These are phyloP conservation scores for Cymbopogon citratus DNA, from an alignment of 176 grass and related monocot genomes.

Conservation along the genomic window DNA sequence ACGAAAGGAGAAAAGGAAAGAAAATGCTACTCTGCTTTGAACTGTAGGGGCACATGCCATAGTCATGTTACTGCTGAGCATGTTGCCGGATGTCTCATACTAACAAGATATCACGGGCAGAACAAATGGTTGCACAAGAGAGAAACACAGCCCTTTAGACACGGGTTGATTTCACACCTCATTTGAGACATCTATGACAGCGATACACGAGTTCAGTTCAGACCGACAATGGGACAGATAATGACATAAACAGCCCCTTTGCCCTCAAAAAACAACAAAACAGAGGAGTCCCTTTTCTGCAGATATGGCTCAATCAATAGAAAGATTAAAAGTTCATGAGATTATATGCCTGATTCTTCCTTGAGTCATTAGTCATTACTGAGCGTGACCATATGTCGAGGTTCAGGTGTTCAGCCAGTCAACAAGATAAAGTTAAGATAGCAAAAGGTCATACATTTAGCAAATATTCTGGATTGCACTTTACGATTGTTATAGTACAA, in stretches of 20 bases:
- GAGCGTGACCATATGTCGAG: slow-evolving; percentile 21
- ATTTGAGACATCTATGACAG: slow-evolving; percentile 27
- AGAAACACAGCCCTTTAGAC: slow-evolving; percentile 13
- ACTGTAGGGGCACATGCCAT: slow-evolving; percentile 42
- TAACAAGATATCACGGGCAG: slow-evolving; percentile 4
- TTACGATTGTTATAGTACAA: slow-evolving; percentile 27
- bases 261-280: slow-evolving; percentile 22
- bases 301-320: slow-evolving; percentile 5
- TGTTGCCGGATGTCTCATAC: slow-evolving; percentile 9
- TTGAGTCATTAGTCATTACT: slow-evolving; percentile 7
- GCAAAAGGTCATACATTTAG: slow-evolving; percentile 21
- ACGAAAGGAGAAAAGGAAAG: slow-evolving; percentile 26
- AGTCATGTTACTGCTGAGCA: slow-evolving; percentile 35
- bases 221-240: slow-evolving; percentile 36
- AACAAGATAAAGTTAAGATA: slow-evolving; percentile 33
- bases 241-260: slow-evolving; percentile 50
- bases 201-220: slow-evolving; percentile 25
- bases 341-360: slow-evolving; percentile 12
- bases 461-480: slow-evolving; percentile 14
- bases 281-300: not conserved
- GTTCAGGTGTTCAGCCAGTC: slow-evolving; percentile 26
- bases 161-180: slow-evolving; percentile 19
- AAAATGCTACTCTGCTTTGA: slow-evolving; percentile 40
- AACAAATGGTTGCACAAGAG: slow-evolving; percentile 8
- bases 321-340: slow-evolving; percentile 12